Conservation (phyloP, 352 stramenopile genomes). For the Phytopythium oedochilum region DNA sequence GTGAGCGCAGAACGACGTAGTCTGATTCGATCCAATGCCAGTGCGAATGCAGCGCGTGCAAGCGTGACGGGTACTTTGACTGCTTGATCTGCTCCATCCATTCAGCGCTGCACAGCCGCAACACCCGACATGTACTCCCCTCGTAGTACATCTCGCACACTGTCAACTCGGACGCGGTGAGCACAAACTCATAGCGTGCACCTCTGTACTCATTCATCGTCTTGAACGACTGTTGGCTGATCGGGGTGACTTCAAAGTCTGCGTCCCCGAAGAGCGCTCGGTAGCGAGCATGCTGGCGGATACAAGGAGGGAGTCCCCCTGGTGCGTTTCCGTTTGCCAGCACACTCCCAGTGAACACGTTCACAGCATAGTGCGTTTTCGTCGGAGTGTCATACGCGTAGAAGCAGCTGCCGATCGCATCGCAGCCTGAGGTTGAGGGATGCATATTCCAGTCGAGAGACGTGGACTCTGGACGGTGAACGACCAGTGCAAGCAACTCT, state of each 20-base stretch:
- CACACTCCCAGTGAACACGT: slow-evolving; percentile 41
- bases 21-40: slow-evolving; percentile 46
- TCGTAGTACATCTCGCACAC: slow-evolving; percentile 25
- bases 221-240: slow-evolving; percentile 18
- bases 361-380: slow-evolving; percentile 32
- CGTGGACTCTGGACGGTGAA: not conserved
- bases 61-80: slow-evolving; percentile 16
- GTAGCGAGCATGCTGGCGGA: slow-evolving; percentile 29
- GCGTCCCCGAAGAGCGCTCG: slow-evolving; percentile 29
- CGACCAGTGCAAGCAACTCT: slow-evolving; percentile 5
- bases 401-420: slow-evolving; percentile 18
- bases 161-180: slow-evolving; percentile 16
- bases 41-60: slow-evolving; percentile 31
- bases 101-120: slow-evolving; percentile 23
- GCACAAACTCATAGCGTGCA: slow-evolving; percentile 33
- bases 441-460: not conserved
- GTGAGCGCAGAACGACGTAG: slow-evolving; percentile 34
- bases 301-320: slow-evolving; percentile 25
- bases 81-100: slow-evolving; percentile 23
- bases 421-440: not conserved
- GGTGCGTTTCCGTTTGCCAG: slow-evolving; percentile 34
- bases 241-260: slow-evolving; percentile 47
- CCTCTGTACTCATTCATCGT: slow-evolving; percentile 18
- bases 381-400: slow-evolving; percentile 11
- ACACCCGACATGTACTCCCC: slow-evolving; percentile 1